phyloP scores from a whole-genome alignment of 2,329 filamentous ascomycete genomes.

The Diaporthe batatas region DNA sequence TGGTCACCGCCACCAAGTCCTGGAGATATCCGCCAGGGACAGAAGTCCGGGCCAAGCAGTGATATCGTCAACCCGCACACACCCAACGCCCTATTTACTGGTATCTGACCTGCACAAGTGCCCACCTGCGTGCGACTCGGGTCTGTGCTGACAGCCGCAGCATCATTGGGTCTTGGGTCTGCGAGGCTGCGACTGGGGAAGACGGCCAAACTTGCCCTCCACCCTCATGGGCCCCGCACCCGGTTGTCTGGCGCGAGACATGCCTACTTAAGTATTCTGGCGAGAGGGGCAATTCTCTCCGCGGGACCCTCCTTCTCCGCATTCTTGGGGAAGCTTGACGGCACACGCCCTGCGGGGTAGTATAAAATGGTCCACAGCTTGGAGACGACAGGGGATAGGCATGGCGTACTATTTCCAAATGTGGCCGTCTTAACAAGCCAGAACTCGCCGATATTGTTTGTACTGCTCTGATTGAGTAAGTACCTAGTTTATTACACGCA shows the following conservation, averaged over 20 bases:
- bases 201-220: conserved; percentile 7
- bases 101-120: background rate
- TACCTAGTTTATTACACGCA: too few relatives aligned
- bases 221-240: background rate
- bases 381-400: background rate
- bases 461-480: background rate
- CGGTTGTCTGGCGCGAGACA: conserved; percentile 14
- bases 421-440: background rate
- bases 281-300: background rate
- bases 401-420: conserved; percentile 6
- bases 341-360: conserved; percentile 3
- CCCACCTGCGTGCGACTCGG: conserved; percentile 15
- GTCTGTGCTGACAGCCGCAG: conserved; percentile 18
- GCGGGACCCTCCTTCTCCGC: conserved; percentile 26
- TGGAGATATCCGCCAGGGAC: background rate
- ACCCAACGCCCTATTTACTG: background rate
- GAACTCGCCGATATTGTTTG: conserved; percentile 8
- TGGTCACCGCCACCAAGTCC: background rate
- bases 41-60: background rate
- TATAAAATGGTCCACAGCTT: too few relatives aligned
- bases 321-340: background rate
- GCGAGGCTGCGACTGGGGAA: background rate
- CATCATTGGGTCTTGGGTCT: conserved; percentile 1
- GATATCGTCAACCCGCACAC: background rate
- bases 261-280: conserved; percentile 15